Evolutionary conservation across 2,329 filamentous ascomycete genomes (phyloP).

Genomic region (Aulographum hederae): DNA sequence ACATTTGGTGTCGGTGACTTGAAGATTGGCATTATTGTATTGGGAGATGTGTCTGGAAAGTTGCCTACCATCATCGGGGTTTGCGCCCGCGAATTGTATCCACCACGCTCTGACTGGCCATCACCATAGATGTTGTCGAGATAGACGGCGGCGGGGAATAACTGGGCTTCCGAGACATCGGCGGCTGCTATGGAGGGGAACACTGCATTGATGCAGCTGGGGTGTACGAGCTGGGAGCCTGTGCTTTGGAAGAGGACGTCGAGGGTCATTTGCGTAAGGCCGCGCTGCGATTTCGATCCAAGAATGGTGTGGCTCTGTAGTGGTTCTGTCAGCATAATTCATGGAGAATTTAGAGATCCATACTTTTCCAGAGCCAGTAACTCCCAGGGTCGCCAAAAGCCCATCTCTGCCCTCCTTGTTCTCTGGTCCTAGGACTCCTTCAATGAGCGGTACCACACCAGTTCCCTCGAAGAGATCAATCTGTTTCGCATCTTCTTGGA

Average conservation of each 20-base stretch:
- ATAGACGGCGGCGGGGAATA: slow-evolving; percentile 58
- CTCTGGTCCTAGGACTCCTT: slow-evolving; percentile 58
- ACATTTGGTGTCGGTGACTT: no score
- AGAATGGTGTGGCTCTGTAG: slow-evolving; percentile 83
- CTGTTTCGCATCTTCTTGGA: slow-evolving; percentile 71
- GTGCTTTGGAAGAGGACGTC: slow-evolving; percentile 80
- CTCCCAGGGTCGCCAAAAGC: slow-evolving; percentile 75
- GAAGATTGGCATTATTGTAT: no score
- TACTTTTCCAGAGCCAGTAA: slow-evolving; percentile 94
- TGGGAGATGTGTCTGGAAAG: neutral
- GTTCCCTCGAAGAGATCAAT: slow-evolving; percentile 73
- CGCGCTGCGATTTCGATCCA: slow-evolving; percentile 69
- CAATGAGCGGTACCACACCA: slow-evolving; percentile 54
- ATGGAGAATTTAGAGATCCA: neutral
- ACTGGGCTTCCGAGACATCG: slow-evolving; percentile 63
- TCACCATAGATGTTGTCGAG: slow-evolving; percentile 66
- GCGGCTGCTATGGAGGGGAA: slow-evolving; percentile 58
- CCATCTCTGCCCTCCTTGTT: slow-evolving; percentile 73
- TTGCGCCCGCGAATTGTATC: slow-evolving; percentile 22
- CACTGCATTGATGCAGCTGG: slow-evolving; percentile 34
- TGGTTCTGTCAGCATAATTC: slow-evolving; percentile 4
- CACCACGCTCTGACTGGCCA: slow-evolving; percentile 31
- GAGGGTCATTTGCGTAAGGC: slow-evolving; percentile 77
- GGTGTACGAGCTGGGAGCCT: slow-evolving; percentile 49
- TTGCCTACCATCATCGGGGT: slow-evolving; percentile 25